Conservation (phyloP, 805 yeast species). For the Yarrowia bubula region DNA sequence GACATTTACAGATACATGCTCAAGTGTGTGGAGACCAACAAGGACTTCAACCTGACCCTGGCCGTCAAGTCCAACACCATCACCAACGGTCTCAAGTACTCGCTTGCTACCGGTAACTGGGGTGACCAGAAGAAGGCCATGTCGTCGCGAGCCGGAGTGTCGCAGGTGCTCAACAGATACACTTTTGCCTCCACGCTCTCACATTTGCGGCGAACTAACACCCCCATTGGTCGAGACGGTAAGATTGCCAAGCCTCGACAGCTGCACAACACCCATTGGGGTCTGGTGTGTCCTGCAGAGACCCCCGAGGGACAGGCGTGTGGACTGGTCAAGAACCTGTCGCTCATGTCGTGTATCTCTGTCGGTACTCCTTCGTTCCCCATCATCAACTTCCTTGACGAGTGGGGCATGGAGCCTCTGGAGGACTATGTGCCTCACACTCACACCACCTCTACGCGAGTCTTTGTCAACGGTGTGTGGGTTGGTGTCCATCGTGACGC, state of each 20-base stretch:
- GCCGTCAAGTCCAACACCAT: conserved; percentile 97
- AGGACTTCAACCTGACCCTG: conserved; percentile 91
- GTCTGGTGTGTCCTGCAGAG: conserved; percentile 98
- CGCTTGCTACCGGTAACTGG: conserved; percentile 99
- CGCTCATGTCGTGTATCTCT: conserved; percentile 95
- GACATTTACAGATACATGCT: conserved; percentile 98
- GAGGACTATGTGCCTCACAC: conserved; percentile 94
- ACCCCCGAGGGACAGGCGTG: conserved; percentile 99
- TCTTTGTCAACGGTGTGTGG: conserved; percentile 99
- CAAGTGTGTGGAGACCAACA: conserved; percentile 96
- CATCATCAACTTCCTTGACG: conserved; percentile 86
- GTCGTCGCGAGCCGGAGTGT: conserved; percentile 98
- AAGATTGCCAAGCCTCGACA: conserved; percentile 98
- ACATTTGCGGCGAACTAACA: conserved; percentile 97
- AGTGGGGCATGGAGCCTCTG: conserved; percentile 99
- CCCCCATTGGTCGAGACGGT: conserved; percentile 99
- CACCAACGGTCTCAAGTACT: conserved; percentile 95
- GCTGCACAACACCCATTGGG: conserved; percentile 99
- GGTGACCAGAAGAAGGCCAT: conserved; percentile 99
- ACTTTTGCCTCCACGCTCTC: conserved; percentile 98
- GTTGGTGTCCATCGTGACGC: conserved; percentile 98
- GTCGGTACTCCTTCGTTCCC: conserved; percentile 98
- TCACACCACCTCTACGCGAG: conserved; percentile 86
- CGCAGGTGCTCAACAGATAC: conserved; percentile 96
- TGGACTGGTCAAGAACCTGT: conserved; percentile 95